Percentiles rank a stretch among this genome's conserved stretches.
Conservation (phyloP, 2,329 filamentous ascomycete species). For the Apiospora saccharicola region DNA sequence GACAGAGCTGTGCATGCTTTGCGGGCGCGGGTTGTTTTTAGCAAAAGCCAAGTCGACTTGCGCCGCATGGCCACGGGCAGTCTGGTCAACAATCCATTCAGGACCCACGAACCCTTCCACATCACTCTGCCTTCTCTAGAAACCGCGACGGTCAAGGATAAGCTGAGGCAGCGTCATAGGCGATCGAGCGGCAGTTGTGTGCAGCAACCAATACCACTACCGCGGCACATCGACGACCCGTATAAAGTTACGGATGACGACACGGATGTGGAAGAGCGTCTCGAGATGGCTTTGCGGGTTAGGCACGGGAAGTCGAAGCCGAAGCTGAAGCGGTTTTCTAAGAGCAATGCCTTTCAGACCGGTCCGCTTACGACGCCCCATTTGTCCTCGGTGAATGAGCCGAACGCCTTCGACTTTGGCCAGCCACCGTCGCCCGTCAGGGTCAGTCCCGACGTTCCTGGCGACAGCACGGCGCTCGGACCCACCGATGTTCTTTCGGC, state of each 20-base stretch:
- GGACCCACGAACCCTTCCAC: conserved; percentile 29
- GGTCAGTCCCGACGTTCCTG: conserved; percentile 21
- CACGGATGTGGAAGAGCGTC: conserved; percentile 52
- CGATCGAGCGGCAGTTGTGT: conserved; percentile 60
- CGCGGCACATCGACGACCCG: conserved; percentile 46
- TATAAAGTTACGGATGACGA: conserved; percentile 52
- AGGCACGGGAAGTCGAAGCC: conserved; percentile 46
- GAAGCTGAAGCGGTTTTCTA: conserved; percentile 51
- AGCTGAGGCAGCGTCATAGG: conserved; percentile 48
- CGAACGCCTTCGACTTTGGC: conserved; percentile 48
- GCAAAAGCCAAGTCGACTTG: conserved; percentile 68
- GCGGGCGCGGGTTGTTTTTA: conserved; percentile 73
- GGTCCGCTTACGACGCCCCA: conserved; percentile 41
- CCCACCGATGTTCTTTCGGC: background rate
- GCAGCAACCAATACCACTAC: conserved; percentile 43
- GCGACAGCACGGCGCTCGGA: background rate
- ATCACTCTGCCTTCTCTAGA: conserved; percentile 31
- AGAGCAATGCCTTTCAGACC: conserved; percentile 45
- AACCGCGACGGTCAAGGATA: conserved; percentile 39
- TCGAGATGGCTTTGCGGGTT: conserved; percentile 49
- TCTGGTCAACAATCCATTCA: conserved; percentile 37
- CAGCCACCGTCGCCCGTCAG: conserved; percentile 38
- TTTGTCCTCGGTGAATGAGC: conserved; percentile 35
- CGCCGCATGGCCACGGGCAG: conserved; percentile 52
- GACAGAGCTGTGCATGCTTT: conserved; percentile 76